Evolutionary conservation across 176 grass and related monocot species (phyloP), one percentile per base, ranked within the genome.

Genomic region (Alopecurus myosuroides): DNA sequence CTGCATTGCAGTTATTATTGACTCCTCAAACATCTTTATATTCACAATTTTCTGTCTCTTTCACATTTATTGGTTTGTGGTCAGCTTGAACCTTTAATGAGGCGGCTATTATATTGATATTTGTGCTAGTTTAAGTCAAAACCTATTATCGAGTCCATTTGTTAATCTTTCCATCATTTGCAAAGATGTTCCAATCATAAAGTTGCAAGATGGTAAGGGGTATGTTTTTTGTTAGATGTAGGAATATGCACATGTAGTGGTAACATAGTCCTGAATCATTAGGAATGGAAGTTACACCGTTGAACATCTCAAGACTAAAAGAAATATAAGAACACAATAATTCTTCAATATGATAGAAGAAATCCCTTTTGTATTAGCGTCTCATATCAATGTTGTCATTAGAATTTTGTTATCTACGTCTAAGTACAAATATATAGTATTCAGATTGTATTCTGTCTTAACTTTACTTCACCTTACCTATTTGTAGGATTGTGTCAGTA

Each of bases 401-500:
- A 40, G 29, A 26, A 61, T 82, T 71, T 19, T 77, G 23, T 53
- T 17, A 33, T 39, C 53, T 44, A 17, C 9, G 23, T 33, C 37
- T 70, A 70, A 45, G 23, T 80, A 36, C 48, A 52, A 7, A 65
- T 18, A 2, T 22, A 18, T 81, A 81, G 6, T 57, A 15, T 70
- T 12, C 35, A 20, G 6, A 44, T 34, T 78, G 9, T n/a, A n/a
- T 66, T 34, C 10, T 33, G 25, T 82, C 78, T 86, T 36, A 90
- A 41, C 8, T 71, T 77, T 62, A 13, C 1, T 71, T 71, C 7
- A 86, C 50, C 50, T 81, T 23, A 81, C 80, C 70, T 91, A 60
- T 76, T 48, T 88, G 30, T 85, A 98, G 96, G 87, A 95, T 81
- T 98, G 96, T 76, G 91, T 95, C 31, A 81, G 89, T 87, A 85